Percentiles rank a stretch among this genome's conserved stretches.
These are phyloP conservation scores for Aspergillus funiculosus DNA, from an alignment of 495 filamentous ascomycete genomes.

Conservation along the genomic window DNA sequence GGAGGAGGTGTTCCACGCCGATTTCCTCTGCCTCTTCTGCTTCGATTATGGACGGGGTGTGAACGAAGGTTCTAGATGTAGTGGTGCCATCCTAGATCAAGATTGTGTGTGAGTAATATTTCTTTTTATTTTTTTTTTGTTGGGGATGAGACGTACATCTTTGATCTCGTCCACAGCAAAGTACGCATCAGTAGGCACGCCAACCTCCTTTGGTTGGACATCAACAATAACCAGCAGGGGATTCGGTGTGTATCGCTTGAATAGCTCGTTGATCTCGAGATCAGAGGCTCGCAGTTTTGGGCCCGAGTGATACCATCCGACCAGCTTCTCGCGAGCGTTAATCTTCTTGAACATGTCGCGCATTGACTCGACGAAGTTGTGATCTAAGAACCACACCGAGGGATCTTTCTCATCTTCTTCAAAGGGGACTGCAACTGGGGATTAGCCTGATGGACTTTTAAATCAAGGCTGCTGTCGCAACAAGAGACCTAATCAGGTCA, in stretches of 20 bases:
- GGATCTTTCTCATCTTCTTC: slow-evolving; percentile 99
- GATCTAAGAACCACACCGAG: slow-evolving; percentile 97
- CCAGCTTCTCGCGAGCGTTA: slow-evolving; percentile 96
- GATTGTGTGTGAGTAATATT: not conserved
- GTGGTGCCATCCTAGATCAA: slow-evolving; percentile 82
- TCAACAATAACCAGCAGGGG: slow-evolving; percentile 96
- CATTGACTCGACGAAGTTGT: slow-evolving; percentile 99
- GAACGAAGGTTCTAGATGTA: slow-evolving; percentile 94
- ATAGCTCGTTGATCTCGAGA: slow-evolving; percentile 98
- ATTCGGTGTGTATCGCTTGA: slow-evolving; percentile 98
- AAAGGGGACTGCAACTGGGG: slow-evolving; percentile 73
- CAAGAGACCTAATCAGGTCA: slow-evolving; percentile 3
- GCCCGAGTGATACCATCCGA: slow-evolving; percentile 99
- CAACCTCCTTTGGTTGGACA: slow-evolving; percentile 96
- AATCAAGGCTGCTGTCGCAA: too few relatives aligned
- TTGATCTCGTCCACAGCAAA: slow-evolving; percentile 99
- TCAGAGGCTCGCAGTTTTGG: slow-evolving; percentile 95
- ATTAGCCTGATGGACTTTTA: slow-evolving; percentile 11
- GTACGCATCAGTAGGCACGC: slow-evolving; percentile 97
- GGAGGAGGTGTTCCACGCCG: slow-evolving; percentile 93
- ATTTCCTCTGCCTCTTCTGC: slow-evolving; percentile 99
- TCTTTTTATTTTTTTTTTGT: too few relatives aligned
- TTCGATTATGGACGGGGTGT: slow-evolving; percentile 98
- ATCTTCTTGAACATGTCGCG: slow-evolving; percentile 99
- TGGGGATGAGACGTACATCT: slow-evolving; percentile 79